Evolutionary conservation across 768 basidiomycete genomes (phyloP).

Genomic region (Dacryopinax spathularia): DNA sequence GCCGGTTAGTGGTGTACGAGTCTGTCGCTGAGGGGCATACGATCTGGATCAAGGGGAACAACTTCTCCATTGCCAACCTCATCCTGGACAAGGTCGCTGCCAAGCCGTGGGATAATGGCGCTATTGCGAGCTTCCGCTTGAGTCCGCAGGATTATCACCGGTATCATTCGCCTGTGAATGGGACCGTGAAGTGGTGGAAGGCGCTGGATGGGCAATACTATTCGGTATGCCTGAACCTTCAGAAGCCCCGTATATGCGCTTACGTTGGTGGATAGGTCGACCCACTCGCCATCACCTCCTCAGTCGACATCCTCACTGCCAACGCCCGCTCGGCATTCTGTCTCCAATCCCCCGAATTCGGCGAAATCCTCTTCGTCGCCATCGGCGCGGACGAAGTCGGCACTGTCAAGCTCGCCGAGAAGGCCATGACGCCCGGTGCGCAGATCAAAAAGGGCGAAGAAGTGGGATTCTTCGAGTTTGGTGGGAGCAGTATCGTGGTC

Average conservation of each 20-base stretch:
- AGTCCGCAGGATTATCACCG: slow-evolving; percentile 89
- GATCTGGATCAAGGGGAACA: slow-evolving; percentile 94
- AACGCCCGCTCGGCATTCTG: too few species aligned
- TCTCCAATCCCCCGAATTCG: not conserved
- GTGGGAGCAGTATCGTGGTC: not conserved
- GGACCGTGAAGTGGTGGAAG: slow-evolving; percentile 66
- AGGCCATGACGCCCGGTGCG: not conserved
- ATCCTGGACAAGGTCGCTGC: slow-evolving; percentile 63
- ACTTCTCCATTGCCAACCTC: slow-evolving; percentile 68
- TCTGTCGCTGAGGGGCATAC: slow-evolving; percentile 70
- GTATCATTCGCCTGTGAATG: slow-evolving; percentile 79
- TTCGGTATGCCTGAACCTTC: too few species aligned
- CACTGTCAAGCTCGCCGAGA: not conserved
- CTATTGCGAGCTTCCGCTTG: slow-evolving; percentile 76
- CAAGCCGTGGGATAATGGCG: slow-evolving; percentile 62
- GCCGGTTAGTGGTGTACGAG: slow-evolving; percentile 89
- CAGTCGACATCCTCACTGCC: too few species aligned
- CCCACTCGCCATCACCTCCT: too few species aligned
- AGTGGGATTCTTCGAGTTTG: not conserved
- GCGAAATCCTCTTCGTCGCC: not conserved
- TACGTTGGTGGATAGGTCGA: too few species aligned
- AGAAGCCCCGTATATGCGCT: too few species aligned
- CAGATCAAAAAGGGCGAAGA: too few species aligned
- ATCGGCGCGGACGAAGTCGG: not conserved
- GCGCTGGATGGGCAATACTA: slow-evolving; percentile 87